Percentiles rank a stretch among this genome's conserved stretches.
These are phyloP conservation scores for Lecanicillium sp. DNA, from an alignment of 2,329 filamentous ascomycete species.

Conservation along the genomic window DNA sequence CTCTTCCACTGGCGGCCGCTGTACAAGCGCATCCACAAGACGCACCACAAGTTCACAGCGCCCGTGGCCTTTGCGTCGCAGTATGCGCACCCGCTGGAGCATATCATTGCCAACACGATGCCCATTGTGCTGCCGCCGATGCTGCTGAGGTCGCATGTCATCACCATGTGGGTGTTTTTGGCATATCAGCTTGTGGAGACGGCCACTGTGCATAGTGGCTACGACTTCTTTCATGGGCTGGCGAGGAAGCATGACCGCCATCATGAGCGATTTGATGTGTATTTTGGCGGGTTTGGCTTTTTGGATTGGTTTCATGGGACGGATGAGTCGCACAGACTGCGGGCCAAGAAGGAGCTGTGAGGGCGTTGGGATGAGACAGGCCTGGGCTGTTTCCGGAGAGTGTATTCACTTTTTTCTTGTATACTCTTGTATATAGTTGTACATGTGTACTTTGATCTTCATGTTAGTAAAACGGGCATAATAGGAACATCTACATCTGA, in stretches of 20 bases:
- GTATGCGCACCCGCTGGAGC: slow-evolving; percentile 49
- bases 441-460: too few species aligned
- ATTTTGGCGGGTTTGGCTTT: slow-evolving; percentile 43
- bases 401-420: too few species aligned
- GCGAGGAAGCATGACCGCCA: slow-evolving; percentile 47
- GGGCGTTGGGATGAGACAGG: too few species aligned
- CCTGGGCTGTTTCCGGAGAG: too few species aligned
- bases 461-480: too few species aligned
- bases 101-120: slow-evolving; percentile 43
- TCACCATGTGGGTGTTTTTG: slow-evolving; percentile 45
- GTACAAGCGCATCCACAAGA: slow-evolving; percentile 45
- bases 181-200: slow-evolving; percentile 41
- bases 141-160: slow-evolving; percentile 35
- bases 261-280: slow-evolving; percentile 46
- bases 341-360: slow-evolving; percentile 1
- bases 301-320: slow-evolving; percentile 50
- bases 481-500: too few species aligned
- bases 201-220: slow-evolving; percentile 47
- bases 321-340: slow-evolving; percentile 13
- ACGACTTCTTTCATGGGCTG: slow-evolving; percentile 40
- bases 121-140: slow-evolving; percentile 42
- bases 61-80: slow-evolving; percentile 47
- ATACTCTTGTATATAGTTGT: too few species aligned
- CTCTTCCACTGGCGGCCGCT: slow-evolving; percentile 39
- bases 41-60: slow-evolving; percentile 47